Evolutionary conservation across 257 asterid genomes (phyloP).

Genomic region (Salvia rosmarinus): DNA sequence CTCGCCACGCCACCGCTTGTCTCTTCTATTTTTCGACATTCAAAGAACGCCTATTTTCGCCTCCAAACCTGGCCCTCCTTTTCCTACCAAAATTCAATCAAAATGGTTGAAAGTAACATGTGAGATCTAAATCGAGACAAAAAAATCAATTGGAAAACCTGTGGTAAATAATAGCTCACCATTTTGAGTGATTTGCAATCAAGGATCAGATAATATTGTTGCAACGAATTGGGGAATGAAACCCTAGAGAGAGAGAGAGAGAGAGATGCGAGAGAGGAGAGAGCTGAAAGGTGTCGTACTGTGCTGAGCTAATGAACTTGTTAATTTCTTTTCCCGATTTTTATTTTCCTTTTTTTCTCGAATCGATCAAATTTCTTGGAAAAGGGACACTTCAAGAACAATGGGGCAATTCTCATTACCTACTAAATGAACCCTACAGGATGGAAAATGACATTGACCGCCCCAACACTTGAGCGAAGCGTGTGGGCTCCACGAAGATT

Average conservation of each 20-base stretch:
- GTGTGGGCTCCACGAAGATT: background rate
- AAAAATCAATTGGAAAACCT: background rate
- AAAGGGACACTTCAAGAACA: constrained; percentile 32
- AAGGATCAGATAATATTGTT: constrained; percentile 4
- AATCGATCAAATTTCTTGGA: constrained; percentile 25
- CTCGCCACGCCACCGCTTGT: constrained; percentile 85
- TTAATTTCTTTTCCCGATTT: constrained; percentile 5
- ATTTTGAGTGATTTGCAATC: constrained; percentile 28
- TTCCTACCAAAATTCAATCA: constrained; percentile 51
- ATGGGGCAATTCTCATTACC: constrained; percentile 18
- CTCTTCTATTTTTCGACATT: constrained; percentile 97
- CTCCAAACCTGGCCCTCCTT: constrained; percentile 67
- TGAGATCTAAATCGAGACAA: constrained; percentile 36
- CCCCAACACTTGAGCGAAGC: background rate
- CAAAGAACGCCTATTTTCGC: constrained; percentile 78
- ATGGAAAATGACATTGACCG: background rate
- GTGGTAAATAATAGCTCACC: constrained; percentile 31
- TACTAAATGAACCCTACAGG: constrained; percentile 4
- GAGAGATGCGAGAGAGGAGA: background rate
- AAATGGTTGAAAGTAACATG: constrained; percentile 14
- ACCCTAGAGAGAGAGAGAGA: constrained; percentile 45
- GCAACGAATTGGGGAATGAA: constrained; percentile 27
- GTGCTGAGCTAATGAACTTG: constrained; percentile 12
- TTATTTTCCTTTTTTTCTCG: background rate
- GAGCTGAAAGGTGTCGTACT: constrained; percentile 27